phyloP scores from a whole-genome alignment of 2,329 filamentous ascomycete species.

The Trichoderma harzianum region DNA sequence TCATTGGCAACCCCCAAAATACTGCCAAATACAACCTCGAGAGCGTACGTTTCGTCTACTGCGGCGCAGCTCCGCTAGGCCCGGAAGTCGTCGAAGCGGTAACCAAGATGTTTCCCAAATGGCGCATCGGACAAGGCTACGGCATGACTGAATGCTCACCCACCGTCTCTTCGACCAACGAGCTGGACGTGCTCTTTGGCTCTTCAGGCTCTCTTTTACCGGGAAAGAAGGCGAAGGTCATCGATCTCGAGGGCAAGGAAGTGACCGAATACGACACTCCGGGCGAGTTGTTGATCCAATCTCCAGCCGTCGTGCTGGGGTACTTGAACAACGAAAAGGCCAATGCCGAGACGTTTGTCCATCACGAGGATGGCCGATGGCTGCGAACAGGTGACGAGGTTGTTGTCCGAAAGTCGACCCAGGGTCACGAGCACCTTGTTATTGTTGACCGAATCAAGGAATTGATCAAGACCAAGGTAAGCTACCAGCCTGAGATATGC shows the following conservation, averaged over 20 bases:
- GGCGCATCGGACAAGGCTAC: conserved; percentile 69
- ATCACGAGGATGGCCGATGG: conserved; percentile 66
- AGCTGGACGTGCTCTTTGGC: conserved; percentile 62
- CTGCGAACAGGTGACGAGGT: conserved; percentile 85
- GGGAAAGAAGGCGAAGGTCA: conserved; percentile 58
- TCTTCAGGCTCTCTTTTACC: conserved; percentile 67
- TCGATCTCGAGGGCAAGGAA: conserved; percentile 64
- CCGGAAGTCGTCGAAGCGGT: conserved; percentile 64
- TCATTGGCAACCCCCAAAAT: conserved; percentile 60
- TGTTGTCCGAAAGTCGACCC: conserved; percentile 59
- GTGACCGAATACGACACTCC: conserved; percentile 66
- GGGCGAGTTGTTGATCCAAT: conserved; percentile 77
- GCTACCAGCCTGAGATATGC: conserved; percentile 16
- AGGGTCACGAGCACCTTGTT: conserved; percentile 75
- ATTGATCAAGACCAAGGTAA: conserved; percentile 73
- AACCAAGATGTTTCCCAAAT: conserved; percentile 57
- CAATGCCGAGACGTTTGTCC: conserved; percentile 72
- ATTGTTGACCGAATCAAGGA: conserved; percentile 75
- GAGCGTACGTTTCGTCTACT: conserved; percentile 62
- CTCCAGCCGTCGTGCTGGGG: conserved; percentile 72
- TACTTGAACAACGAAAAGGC: conserved; percentile 86
- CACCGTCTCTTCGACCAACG: conserved; percentile 56
- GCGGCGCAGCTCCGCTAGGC: conserved; percentile 72
- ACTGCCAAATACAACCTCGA: conserved; percentile 66
- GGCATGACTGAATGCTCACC: conserved; percentile 74